Conservation (phyloP, 495 filamentous ascomycete genomes). For the Penicillium malachiteum region DNA sequence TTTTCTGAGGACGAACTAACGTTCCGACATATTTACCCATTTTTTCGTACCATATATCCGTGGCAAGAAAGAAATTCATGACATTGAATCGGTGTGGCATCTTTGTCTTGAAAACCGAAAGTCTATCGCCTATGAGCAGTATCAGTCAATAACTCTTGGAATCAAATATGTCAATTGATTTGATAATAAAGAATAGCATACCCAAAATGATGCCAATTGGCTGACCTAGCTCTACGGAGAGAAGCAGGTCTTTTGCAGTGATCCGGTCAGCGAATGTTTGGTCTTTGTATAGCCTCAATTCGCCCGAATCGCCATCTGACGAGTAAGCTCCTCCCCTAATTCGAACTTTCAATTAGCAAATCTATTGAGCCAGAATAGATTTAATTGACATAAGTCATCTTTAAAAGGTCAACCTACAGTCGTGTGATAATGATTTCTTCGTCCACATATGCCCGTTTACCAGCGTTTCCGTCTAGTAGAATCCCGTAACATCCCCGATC, state of each 20-base stretch:
- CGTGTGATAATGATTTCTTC: conserved; percentile 65
- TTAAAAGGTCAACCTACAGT: conserved; percentile 47
- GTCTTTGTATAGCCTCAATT: conserved; percentile 11
- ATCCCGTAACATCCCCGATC: too few species aligned
- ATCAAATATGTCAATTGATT: conserved; percentile 49
- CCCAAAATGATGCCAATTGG: conserved; percentile 62
- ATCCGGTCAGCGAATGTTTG: conserved; percentile 41
- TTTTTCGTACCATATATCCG: conserved; percentile 72
- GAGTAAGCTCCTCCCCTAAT: conserved; percentile 55
- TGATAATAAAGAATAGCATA: conserved; percentile 28
- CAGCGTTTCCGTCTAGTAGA: too few species aligned
- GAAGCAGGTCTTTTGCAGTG: conserved; percentile 29
- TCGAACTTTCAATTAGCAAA: neutral
- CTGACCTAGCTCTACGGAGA: conserved; percentile 31
- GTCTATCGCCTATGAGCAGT: too few species aligned
- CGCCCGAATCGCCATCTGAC: conserved; percentile 33
- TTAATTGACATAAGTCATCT: conserved; percentile 15
- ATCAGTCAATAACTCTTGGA: too few species aligned
- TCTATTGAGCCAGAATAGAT: neutral
- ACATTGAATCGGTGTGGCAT: conserved; percentile 68
- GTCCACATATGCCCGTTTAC: conserved; percentile 42
- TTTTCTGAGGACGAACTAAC: conserved; percentile 70
- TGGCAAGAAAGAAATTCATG: conserved; percentile 69
- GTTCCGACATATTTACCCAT: conserved; percentile 41
- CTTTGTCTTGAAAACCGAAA: conserved; percentile 42